Percentiles rank a stretch among this genome's conserved stretches.
phyloP scores from a whole-genome alignment of 768 basidiomycete genomes.

The Lepiota brunneoincarnata region DNA sequence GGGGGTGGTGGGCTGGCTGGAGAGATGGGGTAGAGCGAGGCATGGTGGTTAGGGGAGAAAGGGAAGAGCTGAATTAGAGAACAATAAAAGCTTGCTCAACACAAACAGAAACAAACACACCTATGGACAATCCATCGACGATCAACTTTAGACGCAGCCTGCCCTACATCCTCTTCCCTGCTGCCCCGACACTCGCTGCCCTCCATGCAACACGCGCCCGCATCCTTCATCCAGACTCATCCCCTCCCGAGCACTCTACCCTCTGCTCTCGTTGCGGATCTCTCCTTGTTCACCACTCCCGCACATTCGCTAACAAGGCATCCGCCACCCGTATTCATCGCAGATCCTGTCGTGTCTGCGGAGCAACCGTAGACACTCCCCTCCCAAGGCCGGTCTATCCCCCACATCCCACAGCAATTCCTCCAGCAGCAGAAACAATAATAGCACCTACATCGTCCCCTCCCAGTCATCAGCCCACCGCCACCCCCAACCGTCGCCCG shows the following conservation, averaged over 20 bases:
- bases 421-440: conserved; percentile 9
- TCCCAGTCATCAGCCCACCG: conserved; percentile 10
- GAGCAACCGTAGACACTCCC: neutral
- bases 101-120: conserved; percentile 12
- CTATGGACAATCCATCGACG: conserved; percentile 32
- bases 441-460: neutral
- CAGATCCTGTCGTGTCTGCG: conserved; percentile 15
- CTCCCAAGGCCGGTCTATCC: neutral
- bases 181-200: conserved; percentile 61
- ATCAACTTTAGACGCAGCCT: conserved; percentile 45
- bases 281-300: conserved; percentile 37
- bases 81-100: conserved; percentile 14
- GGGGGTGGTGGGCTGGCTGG: conserved; percentile 27
- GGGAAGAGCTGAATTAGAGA: conserved; percentile 10
- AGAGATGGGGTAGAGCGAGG: conserved; percentile 22
- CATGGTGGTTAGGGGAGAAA: conserved; percentile 14
- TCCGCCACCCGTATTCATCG: conserved; percentile 15
- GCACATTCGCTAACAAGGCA: conserved; percentile 22
- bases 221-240: conserved; percentile 20
- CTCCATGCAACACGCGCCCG: conserved; percentile 48
- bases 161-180: conserved; percentile 43
- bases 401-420: conserved; percentile 5
- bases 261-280: conserved; percentile 50
- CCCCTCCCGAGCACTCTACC: conserved; percentile 34
- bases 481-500: conserved; percentile 20